Percentiles rank a stretch among this genome's conserved stretches.
Conservation (phyloP, 1,284 basidiomycete genomes). For the Paramarasmius palmivorus region DNA sequence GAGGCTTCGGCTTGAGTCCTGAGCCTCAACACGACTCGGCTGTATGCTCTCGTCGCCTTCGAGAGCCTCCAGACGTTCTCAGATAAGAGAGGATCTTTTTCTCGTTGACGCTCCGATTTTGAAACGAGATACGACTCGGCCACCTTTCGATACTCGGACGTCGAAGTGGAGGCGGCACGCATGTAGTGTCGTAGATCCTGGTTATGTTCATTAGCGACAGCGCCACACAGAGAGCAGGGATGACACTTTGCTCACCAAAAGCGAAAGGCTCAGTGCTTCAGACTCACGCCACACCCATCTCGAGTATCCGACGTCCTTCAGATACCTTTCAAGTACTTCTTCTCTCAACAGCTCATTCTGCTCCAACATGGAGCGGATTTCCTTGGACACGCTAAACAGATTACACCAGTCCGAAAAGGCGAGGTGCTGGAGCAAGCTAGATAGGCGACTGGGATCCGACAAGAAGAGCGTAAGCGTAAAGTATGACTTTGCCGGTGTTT, state of each 20-base stretch:
- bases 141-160: constrained; percentile 62
- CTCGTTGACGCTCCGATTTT: constrained; percentile 46
- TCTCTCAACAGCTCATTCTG: constrained; percentile 54
- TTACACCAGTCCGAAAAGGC: constrained; percentile 68
- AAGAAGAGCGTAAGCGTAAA: constrained; percentile 52
- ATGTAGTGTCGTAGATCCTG: constrained; percentile 78
- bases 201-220: constrained; percentile 4
- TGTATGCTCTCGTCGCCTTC: constrained; percentile 66
- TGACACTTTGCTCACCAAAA: constrained; percentile 47
- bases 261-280: constrained; percentile 60
- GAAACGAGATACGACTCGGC: no score
- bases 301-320: constrained; percentile 67
- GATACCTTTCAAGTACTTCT: constrained; percentile 61
- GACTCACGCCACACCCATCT: constrained; percentile 61
- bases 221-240: constrained; percentile 4
- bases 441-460: constrained; percentile 47
- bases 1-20: constrained; percentile 70
- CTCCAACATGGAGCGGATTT: constrained; percentile 49
- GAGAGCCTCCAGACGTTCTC: not conserved
- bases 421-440: constrained; percentile 50
- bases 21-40: constrained; percentile 69
- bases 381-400: constrained; percentile 54
- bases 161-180: constrained; percentile 71
- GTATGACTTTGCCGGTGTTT: not conserved
- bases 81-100: not conserved